phyloP scores from a whole-genome alignment of 495 filamentous ascomycete genomes.

The Tuber borchii region DNA sequence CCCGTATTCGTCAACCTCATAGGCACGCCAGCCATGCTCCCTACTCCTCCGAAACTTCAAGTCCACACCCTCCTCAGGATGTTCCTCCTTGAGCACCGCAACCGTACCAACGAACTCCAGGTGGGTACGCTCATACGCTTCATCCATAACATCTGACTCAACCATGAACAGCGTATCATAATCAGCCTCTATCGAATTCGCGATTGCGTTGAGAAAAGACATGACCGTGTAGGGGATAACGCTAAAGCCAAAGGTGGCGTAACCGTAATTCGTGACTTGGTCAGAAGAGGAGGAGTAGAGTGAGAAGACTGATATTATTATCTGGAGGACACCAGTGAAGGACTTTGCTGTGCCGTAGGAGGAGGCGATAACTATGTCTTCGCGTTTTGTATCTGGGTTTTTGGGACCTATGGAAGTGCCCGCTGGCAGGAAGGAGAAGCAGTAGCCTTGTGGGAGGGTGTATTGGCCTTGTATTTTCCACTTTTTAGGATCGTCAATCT shows the following conservation, averaged over 20 bases:
- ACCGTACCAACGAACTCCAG: conserved; percentile 44
- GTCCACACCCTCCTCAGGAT: conserved; percentile 26
- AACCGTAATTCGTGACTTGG: conserved; percentile 45
- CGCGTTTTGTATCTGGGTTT: conserved; percentile 33
- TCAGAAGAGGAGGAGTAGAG: conserved; percentile 44
- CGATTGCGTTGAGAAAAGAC: conserved; percentile 60
- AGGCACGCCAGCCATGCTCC: conserved; percentile 18
- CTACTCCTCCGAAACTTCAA: conserved; percentile 33
- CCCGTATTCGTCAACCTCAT: conserved; percentile 30
- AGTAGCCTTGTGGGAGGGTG: conserved; percentile 27
- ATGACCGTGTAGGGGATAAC: conserved; percentile 58
- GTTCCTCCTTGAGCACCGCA: conserved; percentile 32
- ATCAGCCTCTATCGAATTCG: conserved; percentile 42
- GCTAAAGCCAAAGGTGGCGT: conserved; percentile 48
- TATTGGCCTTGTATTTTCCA: conserved; percentile 40
- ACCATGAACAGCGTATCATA: conserved; percentile 47
- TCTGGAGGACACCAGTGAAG: conserved; percentile 45
- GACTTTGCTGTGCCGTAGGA: conserved; percentile 42
- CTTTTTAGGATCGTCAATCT: conserved; percentile 18
- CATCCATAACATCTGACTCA: conserved; percentile 46
- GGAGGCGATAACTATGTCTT: conserved; percentile 34
- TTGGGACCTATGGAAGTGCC: conserved; percentile 35
- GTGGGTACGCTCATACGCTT: conserved; percentile 41
- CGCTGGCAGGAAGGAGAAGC: conserved; percentile 24
- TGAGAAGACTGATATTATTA: conserved; percentile 43